These are phyloP conservation scores for Hyphopichia homilentoma DNA, from an alignment of 805 yeast species.

Conservation along the genomic window DNA sequence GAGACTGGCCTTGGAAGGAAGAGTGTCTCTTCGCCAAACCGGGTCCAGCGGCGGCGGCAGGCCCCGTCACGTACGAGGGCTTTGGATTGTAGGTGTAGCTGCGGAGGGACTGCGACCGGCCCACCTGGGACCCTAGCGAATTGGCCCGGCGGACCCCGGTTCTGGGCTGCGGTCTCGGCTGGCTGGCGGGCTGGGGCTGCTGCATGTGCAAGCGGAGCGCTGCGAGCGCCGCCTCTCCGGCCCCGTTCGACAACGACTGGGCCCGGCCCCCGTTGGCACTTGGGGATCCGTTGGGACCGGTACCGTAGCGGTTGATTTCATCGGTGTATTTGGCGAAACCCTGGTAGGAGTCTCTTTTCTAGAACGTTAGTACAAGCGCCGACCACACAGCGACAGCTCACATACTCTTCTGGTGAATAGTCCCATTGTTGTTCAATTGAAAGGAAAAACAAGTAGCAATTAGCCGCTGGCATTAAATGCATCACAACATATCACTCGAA, in stretches of 20 bases:
- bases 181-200: conserved; percentile 5
- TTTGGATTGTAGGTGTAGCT: conserved; percentile 36
- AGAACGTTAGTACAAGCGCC: no score
- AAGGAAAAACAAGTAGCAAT: no score
- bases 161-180: conserved; percentile 4
- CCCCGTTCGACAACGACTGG: conserved; percentile 25
- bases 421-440: no score
- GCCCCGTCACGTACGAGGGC: conserved; percentile 36
- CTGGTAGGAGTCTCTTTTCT: conserved; percentile 20
- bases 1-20: neutral
- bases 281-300: conserved; percentile 16
- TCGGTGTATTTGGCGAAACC: conserved; percentile 33
- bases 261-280: conserved; percentile 11
- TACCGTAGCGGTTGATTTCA: conserved; percentile 18
- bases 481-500: no score
- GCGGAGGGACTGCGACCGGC: conserved; percentile 30
- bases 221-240: conserved; percentile 41
- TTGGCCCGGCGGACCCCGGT: conserved; percentile 12
- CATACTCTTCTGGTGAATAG: no score
- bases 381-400: no score
- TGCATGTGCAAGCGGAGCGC: conserved; percentile 32
- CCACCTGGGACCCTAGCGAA: conserved; percentile 15
- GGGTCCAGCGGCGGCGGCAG: conserved; percentile 7
- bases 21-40: neutral
- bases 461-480: no score